These are phyloP conservation scores for Amborella trichopoda DNA, from an alignment of 164 flowering plant species.

Conservation along the genomic window DNA sequence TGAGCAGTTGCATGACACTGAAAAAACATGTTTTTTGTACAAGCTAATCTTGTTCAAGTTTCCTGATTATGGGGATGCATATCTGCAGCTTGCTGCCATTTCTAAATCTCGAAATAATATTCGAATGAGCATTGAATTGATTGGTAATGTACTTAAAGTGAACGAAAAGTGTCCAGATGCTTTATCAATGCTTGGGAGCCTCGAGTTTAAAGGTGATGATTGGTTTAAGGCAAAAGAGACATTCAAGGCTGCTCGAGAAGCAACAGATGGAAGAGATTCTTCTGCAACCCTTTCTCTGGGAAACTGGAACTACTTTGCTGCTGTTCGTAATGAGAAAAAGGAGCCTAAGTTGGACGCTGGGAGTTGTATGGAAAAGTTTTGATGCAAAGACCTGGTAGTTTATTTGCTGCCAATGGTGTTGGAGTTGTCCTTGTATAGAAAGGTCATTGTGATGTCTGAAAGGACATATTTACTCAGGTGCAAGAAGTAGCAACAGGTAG, in stretches of 20 bases:
- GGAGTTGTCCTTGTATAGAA: constrained; percentile 87
- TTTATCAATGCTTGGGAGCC: constrained; percentile 74
- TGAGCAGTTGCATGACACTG: constrained; percentile 67
- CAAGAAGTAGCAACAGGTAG: neutral
- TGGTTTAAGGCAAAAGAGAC: constrained; percentile 99
- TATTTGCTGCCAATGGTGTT: constrained; percentile 98
- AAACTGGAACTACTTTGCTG: constrained; percentile 98
- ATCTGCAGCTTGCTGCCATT: constrained; percentile 89
- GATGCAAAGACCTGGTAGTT: constrained; percentile 54
- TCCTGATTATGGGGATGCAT: constrained; percentile 85
- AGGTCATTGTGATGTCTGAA: constrained; percentile 91
- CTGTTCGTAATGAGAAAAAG: constrained; percentile 81
- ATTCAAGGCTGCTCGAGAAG: constrained; percentile 76
- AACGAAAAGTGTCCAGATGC: constrained; percentile 86
- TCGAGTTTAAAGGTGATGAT: constrained; percentile 95
- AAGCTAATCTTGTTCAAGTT: constrained; percentile 76
- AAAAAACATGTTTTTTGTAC: constrained; percentile 62
- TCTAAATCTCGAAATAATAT: constrained; percentile 82
- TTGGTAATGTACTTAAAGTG: constrained; percentile 71
- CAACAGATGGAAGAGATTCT: constrained; percentile 83
- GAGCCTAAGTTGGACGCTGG: constrained; percentile 93
- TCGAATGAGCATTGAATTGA: constrained; percentile 82
- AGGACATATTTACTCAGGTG: constrained; percentile 94
- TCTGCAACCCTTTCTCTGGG: constrained; percentile 90
- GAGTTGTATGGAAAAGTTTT: too few species aligned